A percentile compares a stretch with the other conserved stretches of the same genome.
Conservation (phyloP, 1,284 basidiomycete genomes). For the Phenoliferia sp. region DNA sequence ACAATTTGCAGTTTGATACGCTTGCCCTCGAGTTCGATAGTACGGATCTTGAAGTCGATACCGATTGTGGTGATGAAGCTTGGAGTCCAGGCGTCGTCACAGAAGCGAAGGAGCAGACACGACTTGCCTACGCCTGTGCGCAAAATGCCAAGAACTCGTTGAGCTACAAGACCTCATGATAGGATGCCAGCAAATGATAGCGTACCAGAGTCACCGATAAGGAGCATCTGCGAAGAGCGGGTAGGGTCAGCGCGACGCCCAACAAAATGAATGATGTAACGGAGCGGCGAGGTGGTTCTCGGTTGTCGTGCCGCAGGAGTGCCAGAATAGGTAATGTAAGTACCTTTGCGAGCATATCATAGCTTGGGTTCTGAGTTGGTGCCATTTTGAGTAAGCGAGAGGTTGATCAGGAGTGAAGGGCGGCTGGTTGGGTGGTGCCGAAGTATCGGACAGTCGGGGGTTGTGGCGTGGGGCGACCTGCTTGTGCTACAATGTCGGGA, state of each 20-base stretch:
- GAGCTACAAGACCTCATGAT: background rate
- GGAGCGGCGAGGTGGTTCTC: background rate
- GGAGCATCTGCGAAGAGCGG: constrained; percentile 60
- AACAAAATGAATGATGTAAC: background rate
- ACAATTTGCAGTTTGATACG: constrained; percentile 95
- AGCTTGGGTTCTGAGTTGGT: constrained; percentile 10
- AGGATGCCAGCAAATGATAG: background rate
- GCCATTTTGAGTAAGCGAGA: background rate
- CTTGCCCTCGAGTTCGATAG: constrained; percentile 93
- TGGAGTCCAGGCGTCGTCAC: constrained; percentile 99
- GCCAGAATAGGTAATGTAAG: background rate
- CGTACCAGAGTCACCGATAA: constrained; percentile 92
- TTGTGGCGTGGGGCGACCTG: no score
- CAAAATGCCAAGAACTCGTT: background rate
- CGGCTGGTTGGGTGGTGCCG: background rate
- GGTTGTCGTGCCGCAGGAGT: background rate
- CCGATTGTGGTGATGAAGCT: constrained; percentile 99
- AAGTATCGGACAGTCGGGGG: background rate
- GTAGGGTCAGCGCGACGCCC: background rate
- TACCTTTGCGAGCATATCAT: constrained; percentile 34
- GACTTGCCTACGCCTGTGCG: constrained; percentile 75
- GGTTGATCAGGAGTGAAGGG: background rate
- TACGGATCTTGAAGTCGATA: constrained; percentile 93
- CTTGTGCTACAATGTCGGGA: no score
- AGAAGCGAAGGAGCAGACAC: constrained; percentile 95